Conservation (phyloP, 352 stramenopile genomes). For the Phytophthora boehmeriae region DNA sequence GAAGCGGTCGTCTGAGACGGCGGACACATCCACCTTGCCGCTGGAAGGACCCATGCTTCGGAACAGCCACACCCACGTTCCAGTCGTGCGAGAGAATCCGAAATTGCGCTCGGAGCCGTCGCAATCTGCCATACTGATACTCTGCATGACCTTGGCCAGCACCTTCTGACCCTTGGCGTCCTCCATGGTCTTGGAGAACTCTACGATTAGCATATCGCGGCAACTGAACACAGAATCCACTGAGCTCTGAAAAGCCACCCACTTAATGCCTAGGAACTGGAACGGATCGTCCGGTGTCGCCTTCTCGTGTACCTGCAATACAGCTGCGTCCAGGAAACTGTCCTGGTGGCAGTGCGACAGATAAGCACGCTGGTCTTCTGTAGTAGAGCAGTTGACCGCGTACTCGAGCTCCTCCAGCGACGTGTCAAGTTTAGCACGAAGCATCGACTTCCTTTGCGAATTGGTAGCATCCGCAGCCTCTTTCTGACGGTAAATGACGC, state of each 20-base stretch:
- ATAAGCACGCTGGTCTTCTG: slow-evolving; percentile 63
- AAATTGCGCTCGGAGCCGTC: slow-evolving; percentile 59
- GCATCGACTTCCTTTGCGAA: slow-evolving; percentile 50
- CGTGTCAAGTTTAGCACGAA: slow-evolving; percentile 72
- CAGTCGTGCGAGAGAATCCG: slow-evolving; percentile 61
- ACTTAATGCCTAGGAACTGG: slow-evolving; percentile 79
- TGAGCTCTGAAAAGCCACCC: slow-evolving; percentile 70
- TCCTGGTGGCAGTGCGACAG: slow-evolving; percentile 74
- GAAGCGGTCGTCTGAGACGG: slow-evolving; percentile 43
- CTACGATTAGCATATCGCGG: slow-evolving; percentile 62
- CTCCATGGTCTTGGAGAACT: slow-evolving; percentile 64
- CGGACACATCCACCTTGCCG: slow-evolving; percentile 60
- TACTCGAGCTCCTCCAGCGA: slow-evolving; percentile 78
- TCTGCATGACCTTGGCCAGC: slow-evolving; percentile 65
- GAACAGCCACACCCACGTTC: slow-evolving; percentile 64
- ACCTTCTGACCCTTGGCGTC: slow-evolving; percentile 65
- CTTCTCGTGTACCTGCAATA: slow-evolving; percentile 68
- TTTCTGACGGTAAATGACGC: slow-evolving; percentile 68
- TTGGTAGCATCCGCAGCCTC: slow-evolving; percentile 47
- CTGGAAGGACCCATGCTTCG: slow-evolving; percentile 54
- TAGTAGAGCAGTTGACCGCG: slow-evolving; percentile 62
- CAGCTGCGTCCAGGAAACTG: slow-evolving; percentile 72
- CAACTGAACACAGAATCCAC: slow-evolving; percentile 74
- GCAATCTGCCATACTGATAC: slow-evolving; percentile 55
- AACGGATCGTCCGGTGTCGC: slow-evolving; percentile 58